phyloP scores from a whole-genome alignment of 2,329 filamentous ascomycete species.

The Pseudopithomyces chartarum region DNA sequence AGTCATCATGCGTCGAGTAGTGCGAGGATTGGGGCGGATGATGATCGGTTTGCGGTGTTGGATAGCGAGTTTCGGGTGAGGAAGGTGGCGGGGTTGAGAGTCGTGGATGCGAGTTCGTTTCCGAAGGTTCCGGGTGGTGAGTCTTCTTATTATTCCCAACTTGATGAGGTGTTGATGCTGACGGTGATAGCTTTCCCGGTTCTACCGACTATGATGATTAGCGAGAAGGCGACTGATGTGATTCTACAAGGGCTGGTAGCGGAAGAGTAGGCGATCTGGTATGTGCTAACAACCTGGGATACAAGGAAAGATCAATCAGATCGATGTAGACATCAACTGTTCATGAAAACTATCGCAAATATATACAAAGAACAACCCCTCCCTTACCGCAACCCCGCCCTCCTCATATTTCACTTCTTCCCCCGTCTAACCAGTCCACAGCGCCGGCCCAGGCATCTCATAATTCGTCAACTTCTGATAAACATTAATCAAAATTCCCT shows the following conservation, averaged over 20 bases:
- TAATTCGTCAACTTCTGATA: slow-evolving; percentile 36
- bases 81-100: slow-evolving; percentile 16
- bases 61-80: slow-evolving; percentile 22
- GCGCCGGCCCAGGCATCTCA: slow-evolving; percentile 37
- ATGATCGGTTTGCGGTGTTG: slow-evolving; percentile 19
- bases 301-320: too few relatives aligned
- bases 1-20: slow-evolving; percentile 24
- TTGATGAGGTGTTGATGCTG: not conserved
- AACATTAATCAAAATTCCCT: slow-evolving; percentile 44
- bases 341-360: not conserved
- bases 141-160: not conserved
- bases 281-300: too few relatives aligned
- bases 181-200: slow-evolving; percentile 8
- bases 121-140: slow-evolving; percentile 51
- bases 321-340: too few relatives aligned
- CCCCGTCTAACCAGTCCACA: not conserved
- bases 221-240: slow-evolving; percentile 62
- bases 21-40: slow-evolving; percentile 18
- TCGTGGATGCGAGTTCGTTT: slow-evolving; percentile 28
- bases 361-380: too few relatives aligned
- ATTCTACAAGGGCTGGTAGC: slow-evolving; percentile 42
- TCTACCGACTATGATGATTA: slow-evolving; percentile 14
- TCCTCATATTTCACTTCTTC: not conserved
- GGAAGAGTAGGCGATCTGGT: not conserved
- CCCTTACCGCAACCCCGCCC: too few relatives aligned